These are phyloP conservation scores for Agrocybe praecox DNA, from an alignment of 768 basidiomycete species.

Conservation along the genomic window DNA sequence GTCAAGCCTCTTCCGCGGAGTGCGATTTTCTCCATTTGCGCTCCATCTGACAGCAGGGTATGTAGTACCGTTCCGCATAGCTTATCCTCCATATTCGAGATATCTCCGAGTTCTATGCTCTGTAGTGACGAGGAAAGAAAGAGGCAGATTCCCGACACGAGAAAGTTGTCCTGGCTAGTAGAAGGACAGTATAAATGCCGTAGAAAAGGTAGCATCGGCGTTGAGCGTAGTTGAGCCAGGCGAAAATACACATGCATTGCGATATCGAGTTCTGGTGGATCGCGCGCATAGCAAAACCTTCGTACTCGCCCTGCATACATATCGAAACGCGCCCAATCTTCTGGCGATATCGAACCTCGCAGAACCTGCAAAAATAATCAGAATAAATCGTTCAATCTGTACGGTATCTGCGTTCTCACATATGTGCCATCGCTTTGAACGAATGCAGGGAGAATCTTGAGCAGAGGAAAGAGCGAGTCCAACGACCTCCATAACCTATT, in stretches of 20 bases:
- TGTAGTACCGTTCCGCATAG: constrained; percentile 32
- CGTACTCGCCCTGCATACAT: constrained; percentile 31
- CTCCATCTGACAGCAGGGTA: constrained; percentile 26
- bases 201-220: constrained; percentile 27
- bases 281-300: constrained; percentile 28
- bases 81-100: constrained; percentile 34
- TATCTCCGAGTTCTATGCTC: constrained; percentile 26
- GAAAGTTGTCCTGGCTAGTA: constrained; percentile 29
- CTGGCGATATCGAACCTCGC: constrained; percentile 22
- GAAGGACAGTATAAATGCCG: constrained; percentile 30
- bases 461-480: constrained; percentile 33
- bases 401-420: constrained; percentile 22
- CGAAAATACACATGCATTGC: constrained; percentile 38
- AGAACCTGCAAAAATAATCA: constrained; percentile 24
- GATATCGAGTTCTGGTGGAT: constrained; percentile 29
- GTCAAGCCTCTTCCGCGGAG: constrained; percentile 27
- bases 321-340: constrained; percentile 34
- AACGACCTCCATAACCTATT: constrained; percentile 32
- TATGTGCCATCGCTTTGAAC: constrained; percentile 27
- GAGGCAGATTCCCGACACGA: constrained; percentile 34
- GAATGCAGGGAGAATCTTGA: constrained; percentile 33
- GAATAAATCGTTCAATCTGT: background rate
- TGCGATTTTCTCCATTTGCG: constrained; percentile 24
- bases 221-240: constrained; percentile 28
- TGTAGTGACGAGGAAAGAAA: constrained; percentile 33